Conservation (phyloP, 2,329 filamentous ascomycete species). For the Colletotrichum aenigma region DNA sequence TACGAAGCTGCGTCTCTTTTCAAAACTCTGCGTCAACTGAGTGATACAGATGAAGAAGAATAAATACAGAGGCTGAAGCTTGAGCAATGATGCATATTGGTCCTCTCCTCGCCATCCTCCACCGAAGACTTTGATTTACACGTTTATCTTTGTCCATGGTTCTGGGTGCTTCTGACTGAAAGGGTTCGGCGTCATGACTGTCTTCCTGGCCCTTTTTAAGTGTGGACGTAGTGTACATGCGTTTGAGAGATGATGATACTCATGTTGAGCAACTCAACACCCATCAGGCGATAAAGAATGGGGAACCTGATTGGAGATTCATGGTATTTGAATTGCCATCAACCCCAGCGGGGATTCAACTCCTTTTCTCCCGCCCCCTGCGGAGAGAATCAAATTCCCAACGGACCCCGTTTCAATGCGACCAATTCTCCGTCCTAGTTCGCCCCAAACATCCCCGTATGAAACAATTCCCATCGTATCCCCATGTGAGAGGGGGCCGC, state of each 20-base stretch:
- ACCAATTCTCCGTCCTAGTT: background rate
- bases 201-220: background rate
- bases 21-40: too few species aligned
- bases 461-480: background rate
- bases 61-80: background rate
- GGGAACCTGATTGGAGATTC: background rate
- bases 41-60: too few species aligned
- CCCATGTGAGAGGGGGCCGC: background rate
- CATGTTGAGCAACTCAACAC: background rate
- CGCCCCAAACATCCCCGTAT: background rate
- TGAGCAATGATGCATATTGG: background rate
- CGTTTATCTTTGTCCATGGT: accelerated
- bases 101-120: background rate
- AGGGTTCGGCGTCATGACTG: background rate
- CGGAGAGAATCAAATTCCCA: background rate
- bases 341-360: background rate
- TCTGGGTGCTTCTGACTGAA: background rate
- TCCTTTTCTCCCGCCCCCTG: background rate
- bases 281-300: background rate
- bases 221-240: accelerated
- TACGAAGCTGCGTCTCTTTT: background rate
- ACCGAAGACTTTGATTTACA: background rate
- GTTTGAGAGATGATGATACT: background rate
- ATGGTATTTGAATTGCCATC: background rate
- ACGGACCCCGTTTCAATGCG: background rate